Percentiles rank a stretch among this genome's conserved stretches.
These are phyloP conservation scores for Pleoardoris graminearum DNA, from an alignment of 2,329 filamentous ascomycete genomes.

Conservation along the genomic window DNA sequence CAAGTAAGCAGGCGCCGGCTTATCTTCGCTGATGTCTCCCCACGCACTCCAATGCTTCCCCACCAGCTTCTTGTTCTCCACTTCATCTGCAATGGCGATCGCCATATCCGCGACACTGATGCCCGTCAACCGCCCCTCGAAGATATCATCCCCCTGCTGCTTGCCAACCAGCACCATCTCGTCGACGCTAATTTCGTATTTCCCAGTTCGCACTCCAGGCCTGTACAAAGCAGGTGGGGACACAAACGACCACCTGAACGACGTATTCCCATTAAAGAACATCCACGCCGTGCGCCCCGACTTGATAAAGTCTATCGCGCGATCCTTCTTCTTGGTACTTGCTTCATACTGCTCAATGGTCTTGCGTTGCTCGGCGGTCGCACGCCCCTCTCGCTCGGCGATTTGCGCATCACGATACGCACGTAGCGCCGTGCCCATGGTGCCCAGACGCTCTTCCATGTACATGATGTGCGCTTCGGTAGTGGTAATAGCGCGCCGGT, in stretches of 20 bases:
- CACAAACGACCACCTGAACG: constrained; percentile 42
- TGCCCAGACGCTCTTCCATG: constrained; percentile 41
- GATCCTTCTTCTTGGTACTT: constrained; percentile 26
- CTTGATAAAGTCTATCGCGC: constrained; percentile 36
- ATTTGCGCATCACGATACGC: constrained; percentile 33
- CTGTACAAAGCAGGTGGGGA: constrained; percentile 39
- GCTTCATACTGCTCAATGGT: constrained; percentile 31
- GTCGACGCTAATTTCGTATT: constrained; percentile 38
- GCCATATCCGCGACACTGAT: constrained; percentile 42
- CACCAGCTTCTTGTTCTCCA: constrained; percentile 31
- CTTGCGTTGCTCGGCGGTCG: constrained; percentile 19
- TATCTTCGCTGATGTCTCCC: constrained; percentile 36
- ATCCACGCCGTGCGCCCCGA: constrained; percentile 40
- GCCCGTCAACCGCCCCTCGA: constrained; percentile 38
- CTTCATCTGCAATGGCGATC: constrained; percentile 42
- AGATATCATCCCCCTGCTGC: constrained; percentile 25
- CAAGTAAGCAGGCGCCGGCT: constrained; percentile 30
- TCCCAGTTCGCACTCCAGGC: constrained; percentile 37
- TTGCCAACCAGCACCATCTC: constrained; percentile 36
- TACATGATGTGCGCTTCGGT: constrained; percentile 40
- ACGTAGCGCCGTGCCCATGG: constrained; percentile 31
- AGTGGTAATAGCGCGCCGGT: constrained; percentile 39
- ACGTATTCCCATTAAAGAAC: constrained; percentile 43
- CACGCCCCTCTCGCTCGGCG: constrained; percentile 18
- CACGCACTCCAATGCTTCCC: constrained; percentile 39